Evolutionary conservation across 2,329 filamentous ascomycete genomes (phyloP).

Genomic region (Trichoderma atrobrunneum): DNA sequence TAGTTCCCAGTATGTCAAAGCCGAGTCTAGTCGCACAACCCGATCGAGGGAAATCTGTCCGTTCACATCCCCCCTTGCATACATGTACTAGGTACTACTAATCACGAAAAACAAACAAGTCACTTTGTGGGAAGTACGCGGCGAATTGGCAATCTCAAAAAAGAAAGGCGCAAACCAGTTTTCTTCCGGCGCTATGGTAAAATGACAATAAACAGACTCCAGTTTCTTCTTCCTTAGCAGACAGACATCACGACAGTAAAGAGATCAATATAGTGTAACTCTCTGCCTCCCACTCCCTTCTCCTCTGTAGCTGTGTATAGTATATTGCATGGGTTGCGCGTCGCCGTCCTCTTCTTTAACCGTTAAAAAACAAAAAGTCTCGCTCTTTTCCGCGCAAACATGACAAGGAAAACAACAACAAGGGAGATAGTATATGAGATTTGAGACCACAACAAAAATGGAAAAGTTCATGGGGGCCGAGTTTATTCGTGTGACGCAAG

Average conservation of each 20-base stretch:
- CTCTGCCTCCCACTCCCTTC: neutral
- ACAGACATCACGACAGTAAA: neutral
- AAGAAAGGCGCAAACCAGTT: neutral
- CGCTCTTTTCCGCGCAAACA: neutral
- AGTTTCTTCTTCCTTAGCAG: neutral
- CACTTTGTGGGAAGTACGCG: neutral
- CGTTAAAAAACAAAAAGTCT: neutral
- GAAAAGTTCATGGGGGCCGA: neutral
- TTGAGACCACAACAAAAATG: neutral
- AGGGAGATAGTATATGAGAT: neutral
- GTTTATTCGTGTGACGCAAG: slow-evolving; percentile 5
- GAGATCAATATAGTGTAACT: neutral
- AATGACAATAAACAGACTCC: neutral
- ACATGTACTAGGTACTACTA: neutral
- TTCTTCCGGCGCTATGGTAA: neutral
- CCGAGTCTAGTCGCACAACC: neutral
- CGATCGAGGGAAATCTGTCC: neutral
- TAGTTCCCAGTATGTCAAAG: neutral
- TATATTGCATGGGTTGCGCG: neutral
- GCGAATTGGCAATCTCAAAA: neutral
- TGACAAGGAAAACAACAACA: neutral
- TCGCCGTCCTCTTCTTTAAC: neutral
- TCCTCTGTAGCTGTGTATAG: neutral
- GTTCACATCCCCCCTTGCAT: neutral
- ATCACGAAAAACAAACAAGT: neutral